A percentile compares a stretch with the other conserved stretches of the same genome.
Conservation (phyloP, 805 yeast species). For the Priceomyces carsonii region DNA sequence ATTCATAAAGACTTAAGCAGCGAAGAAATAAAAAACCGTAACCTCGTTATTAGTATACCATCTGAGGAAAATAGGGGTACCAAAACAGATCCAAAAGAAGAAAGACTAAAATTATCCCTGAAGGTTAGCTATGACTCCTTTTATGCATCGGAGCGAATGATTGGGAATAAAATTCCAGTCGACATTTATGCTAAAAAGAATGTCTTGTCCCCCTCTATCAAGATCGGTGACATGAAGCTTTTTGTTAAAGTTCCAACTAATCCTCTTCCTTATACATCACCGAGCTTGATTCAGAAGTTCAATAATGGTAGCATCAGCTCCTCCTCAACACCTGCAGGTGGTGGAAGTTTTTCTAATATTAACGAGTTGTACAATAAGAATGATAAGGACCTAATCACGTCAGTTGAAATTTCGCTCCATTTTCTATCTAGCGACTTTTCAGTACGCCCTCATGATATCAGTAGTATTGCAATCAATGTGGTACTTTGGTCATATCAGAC, state of each 20-base stretch:
- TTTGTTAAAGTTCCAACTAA: slow-evolving; percentile 34
- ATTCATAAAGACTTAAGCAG: slow-evolving; percentile 23
- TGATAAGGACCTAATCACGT: slow-evolving; percentile 18
- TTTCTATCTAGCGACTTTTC: slow-evolving; percentile 25
- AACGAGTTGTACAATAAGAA: slow-evolving; percentile 32
- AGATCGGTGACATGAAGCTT: slow-evolving; percentile 35
- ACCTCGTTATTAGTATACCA: slow-evolving; percentile 17
- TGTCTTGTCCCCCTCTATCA: slow-evolving; percentile 31
- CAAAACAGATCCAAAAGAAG: slow-evolving; percentile 2
- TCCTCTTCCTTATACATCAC: slow-evolving; percentile 36
- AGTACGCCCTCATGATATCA: slow-evolving; percentile 33
- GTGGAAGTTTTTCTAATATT: slow-evolving; percentile 17
- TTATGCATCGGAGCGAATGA: slow-evolving; percentile 23
- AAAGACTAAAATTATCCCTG: slow-evolving; percentile 9
- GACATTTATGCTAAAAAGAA: slow-evolving; percentile 35
- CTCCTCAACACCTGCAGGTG: slow-evolving; percentile 7
- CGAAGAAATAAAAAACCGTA: slow-evolving; percentile 35
- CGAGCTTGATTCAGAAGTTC: slow-evolving; percentile 37
- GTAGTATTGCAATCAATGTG: slow-evolving; percentile 34
- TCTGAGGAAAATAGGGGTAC: background rate
- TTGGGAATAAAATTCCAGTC: slow-evolving; percentile 23
- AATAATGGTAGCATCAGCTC: slow-evolving; percentile 22
- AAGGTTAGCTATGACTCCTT: slow-evolving; percentile 2
- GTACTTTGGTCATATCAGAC: slow-evolving; percentile 43
- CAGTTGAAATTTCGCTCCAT: slow-evolving; percentile 26